Evolutionary conservation across 805 yeast genomes (phyloP).

Genomic region (Nematodospora valgi): DNA sequence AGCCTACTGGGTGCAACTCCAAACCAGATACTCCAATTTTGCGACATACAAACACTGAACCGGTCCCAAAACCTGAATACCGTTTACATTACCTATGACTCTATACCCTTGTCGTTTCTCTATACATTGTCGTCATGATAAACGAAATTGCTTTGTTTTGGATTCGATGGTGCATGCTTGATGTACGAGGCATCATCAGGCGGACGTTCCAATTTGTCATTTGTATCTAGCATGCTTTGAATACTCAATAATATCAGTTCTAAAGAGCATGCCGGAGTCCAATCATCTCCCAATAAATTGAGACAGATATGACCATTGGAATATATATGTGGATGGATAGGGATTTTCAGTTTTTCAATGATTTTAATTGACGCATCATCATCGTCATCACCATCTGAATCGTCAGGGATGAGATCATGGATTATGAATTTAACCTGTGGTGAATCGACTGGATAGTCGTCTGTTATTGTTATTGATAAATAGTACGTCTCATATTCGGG

Average conservation of each 20-base stretch:
- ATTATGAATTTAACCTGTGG: slow-evolving; percentile 56
- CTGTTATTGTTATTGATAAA: slow-evolving; percentile 40
- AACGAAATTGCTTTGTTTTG: slow-evolving; percentile 45
- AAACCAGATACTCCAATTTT: too few relatives aligned
- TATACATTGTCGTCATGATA: slow-evolving; percentile 59
- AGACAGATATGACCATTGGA: slow-evolving; percentile 79
- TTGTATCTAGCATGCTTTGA: slow-evolving; percentile 61
- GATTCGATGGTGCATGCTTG: slow-evolving; percentile 53
- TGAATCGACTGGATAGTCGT: slow-evolving; percentile 54
- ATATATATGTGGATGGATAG: slow-evolving; percentile 72
- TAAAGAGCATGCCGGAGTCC: slow-evolving; percentile 63
- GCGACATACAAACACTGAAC: too few relatives aligned
- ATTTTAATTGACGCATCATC: slow-evolving; percentile 8
- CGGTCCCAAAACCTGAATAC: too few relatives aligned
- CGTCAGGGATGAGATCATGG: slow-evolving; percentile 6
- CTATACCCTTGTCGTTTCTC: too few relatives aligned
- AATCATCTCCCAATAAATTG: slow-evolving; percentile 59
- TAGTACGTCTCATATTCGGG: slow-evolving; percentile 27
- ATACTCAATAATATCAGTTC: slow-evolving; percentile 51
- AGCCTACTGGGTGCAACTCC: too few relatives aligned
- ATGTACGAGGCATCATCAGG: slow-evolving; percentile 53
- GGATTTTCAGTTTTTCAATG: slow-evolving; percentile 32
- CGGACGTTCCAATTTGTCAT: slow-evolving; percentile 48
- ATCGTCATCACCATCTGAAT: slow-evolving; percentile 9
- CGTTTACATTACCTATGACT: too few relatives aligned